A percentile compares a stretch with the other conserved stretches of the same genome.
Evolutionary conservation across 2,329 filamentous ascomycete species (phyloP).

Genomic region (Saccharata proteae): DNA sequence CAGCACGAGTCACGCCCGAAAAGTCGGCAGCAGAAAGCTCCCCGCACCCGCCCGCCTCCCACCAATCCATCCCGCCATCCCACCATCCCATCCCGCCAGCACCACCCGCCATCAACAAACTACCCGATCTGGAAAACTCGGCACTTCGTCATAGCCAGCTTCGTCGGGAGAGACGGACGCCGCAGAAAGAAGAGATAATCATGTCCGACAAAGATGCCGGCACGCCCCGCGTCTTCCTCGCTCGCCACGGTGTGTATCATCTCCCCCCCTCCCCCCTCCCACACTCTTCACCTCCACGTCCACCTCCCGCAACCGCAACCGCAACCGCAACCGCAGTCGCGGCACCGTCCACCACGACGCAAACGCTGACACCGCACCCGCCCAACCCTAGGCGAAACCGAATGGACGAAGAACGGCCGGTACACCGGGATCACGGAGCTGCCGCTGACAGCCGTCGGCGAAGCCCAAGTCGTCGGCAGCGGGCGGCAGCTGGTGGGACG

Average conservation of each 20-base stretch:
- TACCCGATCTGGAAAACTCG: no score
- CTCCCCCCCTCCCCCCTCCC: not conserved
- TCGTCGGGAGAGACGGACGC: no score
- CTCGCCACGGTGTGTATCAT: conserved; percentile 13
- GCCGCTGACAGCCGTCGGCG: conserved; percentile 22
- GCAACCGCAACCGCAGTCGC: not conserved
- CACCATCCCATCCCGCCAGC: no score
- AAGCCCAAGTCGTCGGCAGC: conserved; percentile 32
- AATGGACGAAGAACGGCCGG: conserved; percentile 36
- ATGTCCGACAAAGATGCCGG: conserved; percentile 15
- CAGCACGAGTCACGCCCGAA: no score
- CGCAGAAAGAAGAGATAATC: no score
- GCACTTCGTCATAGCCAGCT: no score
- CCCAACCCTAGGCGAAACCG: conserved; percentile 26
- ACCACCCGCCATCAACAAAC: no score
- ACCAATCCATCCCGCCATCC: no score
- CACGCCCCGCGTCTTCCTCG: conserved; percentile 15
- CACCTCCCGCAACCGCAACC: not conserved
- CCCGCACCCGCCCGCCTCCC: no score
- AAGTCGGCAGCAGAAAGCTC: no score
- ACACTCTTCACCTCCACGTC: not conserved
- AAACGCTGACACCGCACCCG: conserved; percentile 41
- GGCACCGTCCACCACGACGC: conserved; percentile 44
- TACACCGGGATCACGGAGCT: conserved; percentile 36
- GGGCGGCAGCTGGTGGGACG: conserved; percentile 36